These are phyloP conservation scores for Penicillium odoratum DNA, from an alignment of 495 filamentous ascomycete genomes.

Conservation along the genomic window DNA sequence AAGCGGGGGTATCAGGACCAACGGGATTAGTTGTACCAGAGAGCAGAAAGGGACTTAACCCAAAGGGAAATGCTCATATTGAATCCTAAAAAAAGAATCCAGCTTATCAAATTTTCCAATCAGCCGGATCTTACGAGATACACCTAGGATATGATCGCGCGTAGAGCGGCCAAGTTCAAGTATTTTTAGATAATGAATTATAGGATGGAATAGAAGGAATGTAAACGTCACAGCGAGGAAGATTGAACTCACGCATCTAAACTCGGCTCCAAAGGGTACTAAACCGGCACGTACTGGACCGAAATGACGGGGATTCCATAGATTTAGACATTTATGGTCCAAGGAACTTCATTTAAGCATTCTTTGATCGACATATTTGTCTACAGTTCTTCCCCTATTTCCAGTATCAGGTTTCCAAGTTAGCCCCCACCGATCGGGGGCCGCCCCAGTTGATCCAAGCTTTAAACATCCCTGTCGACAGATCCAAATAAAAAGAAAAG, in stretches of 20 bases:
- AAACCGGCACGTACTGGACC: neutral
- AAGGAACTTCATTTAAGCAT: neutral
- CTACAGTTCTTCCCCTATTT: neutral
- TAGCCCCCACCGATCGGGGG: conserved; percentile 10
- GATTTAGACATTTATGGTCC: neutral
- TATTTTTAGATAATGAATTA: neutral
- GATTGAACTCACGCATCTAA: neutral
- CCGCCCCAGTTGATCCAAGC: conserved; percentile 8
- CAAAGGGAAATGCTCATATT: neutral
- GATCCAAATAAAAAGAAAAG: neutral
- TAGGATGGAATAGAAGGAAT: neutral
- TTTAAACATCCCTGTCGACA: conserved; percentile 8
- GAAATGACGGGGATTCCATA: neutral
- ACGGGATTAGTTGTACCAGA: neutral
- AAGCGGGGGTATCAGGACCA: neutral
- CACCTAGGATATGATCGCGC: neutral
- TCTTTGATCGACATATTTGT: neutral
- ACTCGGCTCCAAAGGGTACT: neutral
- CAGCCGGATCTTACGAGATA: neutral
- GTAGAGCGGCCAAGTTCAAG: neutral
- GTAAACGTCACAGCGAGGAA: neutral
- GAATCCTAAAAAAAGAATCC: neutral
- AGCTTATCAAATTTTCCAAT: neutral
- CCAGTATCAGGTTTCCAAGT: neutral
- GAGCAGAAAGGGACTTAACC: neutral